A percentile compares a stretch with the other conserved stretches of the same genome.
These are phyloP conservation scores for Suillus subluteus DNA, from an alignment of 768 basidiomycete genomes.

Conservation along the genomic window DNA sequence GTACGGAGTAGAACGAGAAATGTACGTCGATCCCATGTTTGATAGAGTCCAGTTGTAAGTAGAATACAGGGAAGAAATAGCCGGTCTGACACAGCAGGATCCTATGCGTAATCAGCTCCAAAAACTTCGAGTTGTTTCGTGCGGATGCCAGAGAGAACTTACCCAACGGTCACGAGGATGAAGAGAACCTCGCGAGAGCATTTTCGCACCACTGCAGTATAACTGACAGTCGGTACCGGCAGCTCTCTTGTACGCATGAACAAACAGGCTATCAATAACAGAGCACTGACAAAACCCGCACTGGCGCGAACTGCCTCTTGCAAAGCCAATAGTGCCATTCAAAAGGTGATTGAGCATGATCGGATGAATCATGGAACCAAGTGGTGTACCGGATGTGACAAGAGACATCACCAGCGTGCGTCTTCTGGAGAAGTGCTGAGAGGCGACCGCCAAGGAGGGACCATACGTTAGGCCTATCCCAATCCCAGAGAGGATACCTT, in stretches of 20 bases:
- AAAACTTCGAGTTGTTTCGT: no score
- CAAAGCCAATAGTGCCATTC: conserved; percentile 50
- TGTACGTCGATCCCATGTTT: conserved; percentile 46
- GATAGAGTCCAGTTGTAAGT: conserved; percentile 58
- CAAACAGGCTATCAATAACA: conserved; percentile 42
- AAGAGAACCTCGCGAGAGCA: conserved; percentile 28
- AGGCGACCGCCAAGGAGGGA: conserved; percentile 44
- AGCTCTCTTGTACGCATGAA: conserved; percentile 43
- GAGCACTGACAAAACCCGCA: conserved; percentile 40
- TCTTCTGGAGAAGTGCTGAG: conserved; percentile 47
- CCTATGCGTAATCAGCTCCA: conserved; percentile 11
- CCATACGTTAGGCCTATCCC: conserved; percentile 48
- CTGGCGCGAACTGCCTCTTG: conserved; percentile 41
- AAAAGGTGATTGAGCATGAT: conserved; percentile 58
- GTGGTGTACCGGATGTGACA: conserved; percentile 48
- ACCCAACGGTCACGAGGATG: conserved; percentile 31
- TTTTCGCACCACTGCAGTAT: conserved; percentile 25
- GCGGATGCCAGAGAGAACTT: background rate
- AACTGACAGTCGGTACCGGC: conserved; percentile 11
- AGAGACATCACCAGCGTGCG: conserved; percentile 49
- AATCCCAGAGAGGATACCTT: conserved; percentile 46
- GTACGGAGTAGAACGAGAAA: conserved; percentile 59
- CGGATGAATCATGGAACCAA: conserved; percentile 60
- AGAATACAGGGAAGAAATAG: conserved; percentile 54
- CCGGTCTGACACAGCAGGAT: conserved; percentile 20